Conservation (phyloP, 148 eudicot species). For the Chenopodium album region DNA sequence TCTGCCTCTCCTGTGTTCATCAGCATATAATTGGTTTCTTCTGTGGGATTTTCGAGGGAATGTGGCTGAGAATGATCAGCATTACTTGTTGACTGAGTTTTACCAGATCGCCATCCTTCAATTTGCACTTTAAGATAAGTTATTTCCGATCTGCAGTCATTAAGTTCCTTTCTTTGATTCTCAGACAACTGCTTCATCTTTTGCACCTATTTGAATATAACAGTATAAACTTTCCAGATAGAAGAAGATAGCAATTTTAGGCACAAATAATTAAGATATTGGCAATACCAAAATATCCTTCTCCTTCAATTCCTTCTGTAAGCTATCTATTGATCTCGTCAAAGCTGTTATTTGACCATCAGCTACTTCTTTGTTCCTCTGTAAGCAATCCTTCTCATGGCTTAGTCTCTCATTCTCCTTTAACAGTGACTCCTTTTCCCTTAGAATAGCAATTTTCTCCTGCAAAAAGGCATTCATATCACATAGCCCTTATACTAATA, state of each 20-base stretch:
- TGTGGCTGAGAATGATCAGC: slow-evolving; percentile 36
- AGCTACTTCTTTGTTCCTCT: slow-evolving; percentile 66
- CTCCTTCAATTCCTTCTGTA: slow-evolving; percentile 83
- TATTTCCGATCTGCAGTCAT: slow-evolving; percentile 87
- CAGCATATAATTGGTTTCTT: slow-evolving; percentile 38
- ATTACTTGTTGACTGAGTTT: slow-evolving; percentile 30
- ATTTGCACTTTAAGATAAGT: slow-evolving; percentile 93
- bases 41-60: slow-evolving; percentile 41
- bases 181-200: slow-evolving; percentile 66
- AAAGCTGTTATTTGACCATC: slow-evolving; percentile 70
- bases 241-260: not conserved
- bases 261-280: slow-evolving; percentile 1
- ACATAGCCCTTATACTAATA: not conserved
- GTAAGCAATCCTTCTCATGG: slow-evolving; percentile 46
- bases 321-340: slow-evolving; percentile 65
- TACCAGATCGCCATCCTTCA: slow-evolving; percentile 66
- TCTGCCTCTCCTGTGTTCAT: slow-evolving; percentile 49
- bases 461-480: slow-evolving; percentile 31
- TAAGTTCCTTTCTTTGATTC: slow-evolving; percentile 70
- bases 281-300: slow-evolving; percentile 60
- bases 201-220: slow-evolving; percentile 51
- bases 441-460: slow-evolving; percentile 89
- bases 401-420: slow-evolving; percentile 62
- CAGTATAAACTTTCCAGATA: not conserved
- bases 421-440: slow-evolving; percentile 62